Percentiles rank a stretch among this genome's conserved stretches.
Conservation (phyloP, 768 basidiomycete genomes). For the Boletales sp. region DNA sequence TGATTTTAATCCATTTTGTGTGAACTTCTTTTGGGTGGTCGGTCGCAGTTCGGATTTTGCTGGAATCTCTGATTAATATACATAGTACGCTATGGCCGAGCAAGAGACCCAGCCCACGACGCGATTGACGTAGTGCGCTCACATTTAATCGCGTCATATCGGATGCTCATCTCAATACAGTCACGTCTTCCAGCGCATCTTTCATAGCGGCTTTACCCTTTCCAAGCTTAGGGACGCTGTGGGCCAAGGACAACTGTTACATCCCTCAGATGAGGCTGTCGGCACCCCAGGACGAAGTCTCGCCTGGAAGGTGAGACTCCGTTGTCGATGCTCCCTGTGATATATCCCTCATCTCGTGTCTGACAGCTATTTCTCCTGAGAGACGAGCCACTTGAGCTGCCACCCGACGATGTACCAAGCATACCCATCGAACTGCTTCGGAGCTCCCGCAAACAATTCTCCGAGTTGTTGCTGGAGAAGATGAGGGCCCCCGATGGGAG, state of each 20-base stretch:
- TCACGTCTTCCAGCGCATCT: slow-evolving; percentile 41
- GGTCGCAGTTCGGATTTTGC: not conserved
- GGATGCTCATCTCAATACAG: slow-evolving; percentile 24
- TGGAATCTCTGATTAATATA: no score
- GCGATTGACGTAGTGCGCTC: slow-evolving; percentile 24
- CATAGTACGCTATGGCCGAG: slow-evolving; percentile 23
- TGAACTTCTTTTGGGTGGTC: not conserved
- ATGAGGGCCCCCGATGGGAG: slow-evolving; percentile 85
- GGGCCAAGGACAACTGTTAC: slow-evolving; percentile 57
- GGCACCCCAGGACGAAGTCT: slow-evolving; percentile 74
- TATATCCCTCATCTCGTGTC: slow-evolving; percentile 14
- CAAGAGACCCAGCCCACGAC: slow-evolving; percentile 22
- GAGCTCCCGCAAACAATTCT: slow-evolving; percentile 53
- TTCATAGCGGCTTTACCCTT: slow-evolving; percentile 51
- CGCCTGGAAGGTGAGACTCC: slow-evolving; percentile 69
- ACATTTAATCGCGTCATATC: not conserved
- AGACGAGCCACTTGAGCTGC: slow-evolving; percentile 59
- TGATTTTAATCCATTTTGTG: not conserved
- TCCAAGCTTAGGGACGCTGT: slow-evolving; percentile 67
- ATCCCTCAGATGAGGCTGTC: slow-evolving; percentile 35
- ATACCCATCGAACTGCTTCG: slow-evolving; percentile 43
- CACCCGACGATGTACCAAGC: slow-evolving; percentile 36
- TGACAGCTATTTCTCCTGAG: slow-evolving; percentile 65
- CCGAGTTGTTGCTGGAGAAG: slow-evolving; percentile 56
- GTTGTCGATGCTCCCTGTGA: slow-evolving; percentile 9